phyloP scores from a whole-genome alignment of 2,329 filamentous ascomycete genomes.

The Fusarium irregulare region DNA sequence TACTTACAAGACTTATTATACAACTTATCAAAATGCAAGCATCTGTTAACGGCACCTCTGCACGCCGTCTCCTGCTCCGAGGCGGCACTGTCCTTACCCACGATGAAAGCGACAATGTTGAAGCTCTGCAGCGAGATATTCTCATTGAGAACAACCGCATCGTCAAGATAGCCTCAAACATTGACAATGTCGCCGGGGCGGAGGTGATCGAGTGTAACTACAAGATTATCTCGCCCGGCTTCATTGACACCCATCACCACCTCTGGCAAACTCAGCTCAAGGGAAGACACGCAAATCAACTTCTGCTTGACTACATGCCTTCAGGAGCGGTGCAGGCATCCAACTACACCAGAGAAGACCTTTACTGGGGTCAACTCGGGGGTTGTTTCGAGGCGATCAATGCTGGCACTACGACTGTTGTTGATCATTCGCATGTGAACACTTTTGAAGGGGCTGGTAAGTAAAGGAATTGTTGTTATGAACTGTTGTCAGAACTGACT shows the following conservation, averaged over 20 bases:
- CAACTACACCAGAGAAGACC: not conserved
- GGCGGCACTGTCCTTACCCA: conserved; percentile 33
- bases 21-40: not conserved
- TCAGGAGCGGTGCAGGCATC: conserved; percentile 12
- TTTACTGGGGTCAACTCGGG: conserved; percentile 29
- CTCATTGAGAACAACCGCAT: conserved; percentile 19
- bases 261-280: conserved; percentile 25
- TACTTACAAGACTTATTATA: not conserved
- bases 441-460: not conserved
- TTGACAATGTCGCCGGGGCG: not conserved
- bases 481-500: rapidly evolving
- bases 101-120: conserved; percentile 1
- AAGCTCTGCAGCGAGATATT: conserved; percentile 2
- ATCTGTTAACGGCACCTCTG: not conserved
- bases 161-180: not conserved
- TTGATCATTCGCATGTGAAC: conserved; percentile 23
- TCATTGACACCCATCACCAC: conserved; percentile 20
- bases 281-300: conserved; percentile 4
- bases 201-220: not conserved
- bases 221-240: conserved; percentile 16
- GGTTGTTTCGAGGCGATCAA: conserved; percentile 26
- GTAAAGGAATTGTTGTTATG: rapidly evolving
- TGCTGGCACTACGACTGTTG: conserved; percentile 27
- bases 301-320: conserved; percentile 13
- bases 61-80: not conserved